Evolutionary conservation across 306 rosid species (phyloP), one percentile per base, ranked within the genome.

Genomic region (Sindora glabra): DNA sequence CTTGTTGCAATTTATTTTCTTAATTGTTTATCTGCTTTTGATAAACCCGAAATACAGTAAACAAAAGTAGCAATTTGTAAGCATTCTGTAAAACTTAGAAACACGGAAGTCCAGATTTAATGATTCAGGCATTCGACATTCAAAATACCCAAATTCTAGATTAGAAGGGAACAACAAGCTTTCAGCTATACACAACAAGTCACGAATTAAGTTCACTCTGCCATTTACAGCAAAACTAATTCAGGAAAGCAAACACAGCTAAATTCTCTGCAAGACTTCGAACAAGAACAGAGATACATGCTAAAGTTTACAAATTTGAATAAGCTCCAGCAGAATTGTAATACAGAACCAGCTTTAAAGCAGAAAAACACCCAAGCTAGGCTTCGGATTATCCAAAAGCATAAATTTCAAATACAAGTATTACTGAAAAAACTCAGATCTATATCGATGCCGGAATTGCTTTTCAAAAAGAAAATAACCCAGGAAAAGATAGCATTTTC

Each of bases 391-490:
- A 48, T 55, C 67, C 71, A 67, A 5, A 56, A 62, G 44, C 67
- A 42, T 3, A 13, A 61, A 29, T 6, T 6, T 5, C 21, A 57
- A 55, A 48, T 2, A 48, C 10, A 59, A 13, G 38, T 13, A 48
- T 26, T 2, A 40, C 45, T 32, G 1, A 69, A 24, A 65, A 55
- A 9, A 15, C 40, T 5, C 19, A 57, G 86, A 76, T 76, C 86
- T 52, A 47, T 39, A 32, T 59, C 3, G 32, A 67, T 11, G 19
- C 62, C 36, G 34, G 62, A 45, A 58, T 44, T 48, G 49, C 68
- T n/a, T 69, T 70, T 30, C 2, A 18, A 48, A 26, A 9, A 17
- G 67, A 66, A 62, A 58, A 61, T 53, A 18, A n/a, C n/a, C 24
- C 23, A 5, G 4, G 7, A 16, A 46, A 11, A 56, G n/a, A 15